These are phyloP conservation scores for Annona cherimola DNA, from an alignment of 164 flowering plant genomes.

Conservation along the genomic window DNA sequence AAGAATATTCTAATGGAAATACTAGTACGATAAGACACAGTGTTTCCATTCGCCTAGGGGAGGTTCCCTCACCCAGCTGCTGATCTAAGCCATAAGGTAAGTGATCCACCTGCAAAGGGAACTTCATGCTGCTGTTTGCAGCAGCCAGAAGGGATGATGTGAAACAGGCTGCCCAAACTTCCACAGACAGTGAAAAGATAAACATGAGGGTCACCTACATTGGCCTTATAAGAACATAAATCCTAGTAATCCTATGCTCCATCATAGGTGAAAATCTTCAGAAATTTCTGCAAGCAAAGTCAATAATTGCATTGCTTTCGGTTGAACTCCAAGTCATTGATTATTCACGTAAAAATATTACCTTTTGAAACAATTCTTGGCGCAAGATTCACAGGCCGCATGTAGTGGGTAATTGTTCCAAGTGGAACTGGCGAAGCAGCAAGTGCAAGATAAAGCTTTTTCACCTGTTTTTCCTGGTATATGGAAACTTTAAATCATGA, in stretches of 20 bases:
- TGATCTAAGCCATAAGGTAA: not conserved
- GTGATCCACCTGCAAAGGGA: not conserved
- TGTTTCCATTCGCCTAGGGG: not conserved
- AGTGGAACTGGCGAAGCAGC: conserved; percentile 76
- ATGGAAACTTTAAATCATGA: not conserved
- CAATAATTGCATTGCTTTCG: not conserved
- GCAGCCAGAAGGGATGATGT: not conserved
- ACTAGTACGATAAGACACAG: not conserved
- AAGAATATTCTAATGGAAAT: not conserved
- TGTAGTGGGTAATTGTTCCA: conserved; percentile 79
- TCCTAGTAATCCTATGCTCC: not conserved
- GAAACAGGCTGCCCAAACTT: not conserved
- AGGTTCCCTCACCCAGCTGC: not conserved
- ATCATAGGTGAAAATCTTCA: too few relatives aligned
- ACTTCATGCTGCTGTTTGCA: not conserved
- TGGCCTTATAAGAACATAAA: not conserved
- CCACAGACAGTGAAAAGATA: not conserved
- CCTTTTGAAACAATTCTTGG: conserved; percentile 86
- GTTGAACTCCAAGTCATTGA: not conserved
- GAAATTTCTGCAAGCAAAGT: not conserved
- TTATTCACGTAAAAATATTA: conserved; percentile 13
- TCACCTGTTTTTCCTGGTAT: conserved; percentile 73
- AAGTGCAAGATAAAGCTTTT: conserved; percentile 89
- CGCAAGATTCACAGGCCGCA: conserved; percentile 80
- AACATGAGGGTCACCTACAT: not conserved